Base-by-base conservation (phyloP, 164 flowering plant species). In the Berberis vulgaris region DNA sequence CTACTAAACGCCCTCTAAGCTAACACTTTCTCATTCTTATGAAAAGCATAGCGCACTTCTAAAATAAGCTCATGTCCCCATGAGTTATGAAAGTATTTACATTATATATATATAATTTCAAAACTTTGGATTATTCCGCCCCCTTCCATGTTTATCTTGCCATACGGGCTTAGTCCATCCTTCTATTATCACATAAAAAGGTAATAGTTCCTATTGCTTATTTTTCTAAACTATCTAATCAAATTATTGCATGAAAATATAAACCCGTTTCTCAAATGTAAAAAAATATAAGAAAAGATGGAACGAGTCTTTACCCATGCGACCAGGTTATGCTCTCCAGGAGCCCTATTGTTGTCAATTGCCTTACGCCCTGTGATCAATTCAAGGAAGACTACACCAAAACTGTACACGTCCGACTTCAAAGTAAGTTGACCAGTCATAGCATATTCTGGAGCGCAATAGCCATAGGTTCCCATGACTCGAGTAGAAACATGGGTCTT, bases 391-490 rank as follows among this genome's bases (percentile, higher is more conserved):
- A 88, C 96, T 43, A 93, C 98, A 50, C 98, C 97, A 71, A 93
- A 90, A 69, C 98, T 93, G 65, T 93, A 93, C 3, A 90, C 97
- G 78, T 93, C 98, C 13, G 98, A 93, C 66, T 90, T 89, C 54
- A 86, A 65, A 54, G 98, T 93, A 49, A 93, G 94, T 61, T 93
- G 96, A 53, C 98, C 98, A 44, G 97, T 93, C 96, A 86, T 86
- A 12, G 94, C 96, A 77, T 93, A 93, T 70, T 92, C 98, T 11
- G 98, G 98, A 66, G 98, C 98, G 79, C 97, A 92, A 63, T 89
- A 92, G 56, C 98, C 97, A 71, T 90, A 90, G 8, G 97, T 93
- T 39, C 98, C 98, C 98, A 93, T 93, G 63, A 93, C 98, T 68
- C 98, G 77, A 5, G 98, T 89, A 54, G 98, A 90, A 67, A 93